These are phyloP conservation scores for Dothistroma septosporum DNA, from an alignment of 2,329 filamentous ascomycete species.

Conservation along the genomic window DNA sequence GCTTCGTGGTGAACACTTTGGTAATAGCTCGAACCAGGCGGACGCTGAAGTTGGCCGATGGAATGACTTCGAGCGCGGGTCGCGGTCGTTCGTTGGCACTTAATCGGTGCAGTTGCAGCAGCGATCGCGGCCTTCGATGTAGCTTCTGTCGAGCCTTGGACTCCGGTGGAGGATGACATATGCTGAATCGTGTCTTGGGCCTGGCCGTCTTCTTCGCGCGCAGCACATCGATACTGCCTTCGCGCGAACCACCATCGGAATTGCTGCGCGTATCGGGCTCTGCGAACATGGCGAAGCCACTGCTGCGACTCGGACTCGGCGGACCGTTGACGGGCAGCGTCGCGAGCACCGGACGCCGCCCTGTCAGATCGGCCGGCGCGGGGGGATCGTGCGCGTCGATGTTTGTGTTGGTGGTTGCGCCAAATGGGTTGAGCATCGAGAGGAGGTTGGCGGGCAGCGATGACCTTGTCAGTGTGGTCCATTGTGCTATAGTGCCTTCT, in stretches of 20 bases:
- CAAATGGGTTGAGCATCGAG: slow-evolving; percentile 31
- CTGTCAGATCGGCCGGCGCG: not conserved
- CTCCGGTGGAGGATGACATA: slow-evolving; percentile 64
- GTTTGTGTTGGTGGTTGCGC: slow-evolving; percentile 4
- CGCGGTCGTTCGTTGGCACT: slow-evolving; percentile 57
- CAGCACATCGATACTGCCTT: slow-evolving; percentile 32
- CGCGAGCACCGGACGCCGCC: slow-evolving; percentile 22
- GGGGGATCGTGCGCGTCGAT: slow-evolving; percentile 1
- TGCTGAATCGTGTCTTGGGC: slow-evolving; percentile 59
- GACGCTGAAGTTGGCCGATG: slow-evolving; percentile 53
- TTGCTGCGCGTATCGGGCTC: slow-evolving; percentile 32
- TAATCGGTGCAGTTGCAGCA: slow-evolving; percentile 70
- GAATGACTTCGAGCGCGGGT: slow-evolving; percentile 70
- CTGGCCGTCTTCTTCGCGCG: slow-evolving; percentile 33
- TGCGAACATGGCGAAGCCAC: slow-evolving; percentile 32
- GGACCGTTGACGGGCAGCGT: slow-evolving; percentile 16
- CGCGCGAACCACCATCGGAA: slow-evolving; percentile 29
- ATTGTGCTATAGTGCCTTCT: slow-evolving; percentile 23
- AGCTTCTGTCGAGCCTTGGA: slow-evolving; percentile 57
- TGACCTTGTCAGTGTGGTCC: slow-evolving; percentile 22
- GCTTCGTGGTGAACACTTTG: slow-evolving; percentile 59
- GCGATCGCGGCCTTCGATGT: slow-evolving; percentile 62
- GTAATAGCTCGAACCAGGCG: slow-evolving; percentile 59
- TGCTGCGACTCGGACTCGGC: slow-evolving; percentile 28
- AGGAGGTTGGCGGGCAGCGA: slow-evolving; percentile 27